A percentile compares a stretch with the other conserved stretches of the same genome.
Evolutionary conservation across 192 early-diverging fungal species (phyloP).

Genomic region (Physocladia obscura): DNA sequence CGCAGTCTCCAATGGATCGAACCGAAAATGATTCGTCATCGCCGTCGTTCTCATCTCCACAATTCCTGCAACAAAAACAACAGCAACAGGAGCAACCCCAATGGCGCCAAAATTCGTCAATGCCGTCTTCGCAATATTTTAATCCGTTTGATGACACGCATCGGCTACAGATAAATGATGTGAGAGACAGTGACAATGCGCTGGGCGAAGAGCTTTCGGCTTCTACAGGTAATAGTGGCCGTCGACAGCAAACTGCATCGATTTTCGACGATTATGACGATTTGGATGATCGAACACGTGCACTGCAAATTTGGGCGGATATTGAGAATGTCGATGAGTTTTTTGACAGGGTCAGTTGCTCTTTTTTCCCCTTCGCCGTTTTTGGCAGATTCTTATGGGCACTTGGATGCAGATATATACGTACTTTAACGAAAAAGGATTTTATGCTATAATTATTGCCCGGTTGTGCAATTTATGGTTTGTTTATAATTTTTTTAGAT

Average conservation of each 20-base stretch:
- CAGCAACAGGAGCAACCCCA: too few relatives aligned
- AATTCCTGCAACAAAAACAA: neutral
- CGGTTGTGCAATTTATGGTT: conserved; percentile 77
- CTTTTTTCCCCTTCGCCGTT: neutral
- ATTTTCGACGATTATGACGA: neutral
- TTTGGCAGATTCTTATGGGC: too few relatives aligned
- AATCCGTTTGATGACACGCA: neutral
- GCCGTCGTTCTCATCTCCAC: neutral
- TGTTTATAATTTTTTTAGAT: conserved; percentile 34
- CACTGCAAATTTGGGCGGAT: conserved; percentile 79
- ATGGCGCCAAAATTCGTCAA: neutral
- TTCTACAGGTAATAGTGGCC: neutral
- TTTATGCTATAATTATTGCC: conserved; percentile 76
- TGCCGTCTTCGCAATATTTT: neutral
- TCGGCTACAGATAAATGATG: too few relatives aligned
- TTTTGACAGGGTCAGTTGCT: conserved; percentile 31
- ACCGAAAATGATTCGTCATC: neutral
- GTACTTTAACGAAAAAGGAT: conserved; percentile 88
- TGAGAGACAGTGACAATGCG: too few relatives aligned
- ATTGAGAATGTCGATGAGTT: conserved; percentile 83
- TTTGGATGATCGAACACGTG: conserved; percentile 49
- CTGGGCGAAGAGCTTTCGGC: neutral
- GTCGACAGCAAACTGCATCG: neutral
- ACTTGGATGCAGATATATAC: conserved; percentile 77
- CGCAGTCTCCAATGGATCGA: neutral